Percentiles rank a stretch among this genome's conserved stretches.
phyloP scores from a whole-genome alignment of 2,329 filamentous ascomycete species.

The Colletotrichum noveboracense region DNA sequence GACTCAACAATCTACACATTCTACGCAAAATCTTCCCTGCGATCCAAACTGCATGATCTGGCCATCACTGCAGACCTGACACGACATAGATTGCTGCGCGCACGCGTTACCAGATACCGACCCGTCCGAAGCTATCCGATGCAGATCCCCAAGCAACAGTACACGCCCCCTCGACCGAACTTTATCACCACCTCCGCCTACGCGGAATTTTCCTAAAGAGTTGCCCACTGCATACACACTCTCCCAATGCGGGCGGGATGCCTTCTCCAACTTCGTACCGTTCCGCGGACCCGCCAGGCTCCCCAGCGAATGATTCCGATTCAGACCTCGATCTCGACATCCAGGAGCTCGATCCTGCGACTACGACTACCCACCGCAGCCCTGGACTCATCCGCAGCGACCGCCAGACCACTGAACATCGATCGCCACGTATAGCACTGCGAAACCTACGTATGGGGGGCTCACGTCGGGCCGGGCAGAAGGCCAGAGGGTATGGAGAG shows the following conservation, averaged over 20 bases:
- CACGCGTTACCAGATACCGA: background rate
- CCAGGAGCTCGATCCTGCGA: constrained; percentile 75
- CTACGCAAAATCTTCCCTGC: background rate
- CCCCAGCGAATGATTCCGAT: constrained; percentile 72
- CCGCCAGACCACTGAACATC: constrained; percentile 47
- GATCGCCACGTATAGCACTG: constrained; percentile 70
- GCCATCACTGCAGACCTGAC: background rate
- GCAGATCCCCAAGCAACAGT: constrained; percentile 18
- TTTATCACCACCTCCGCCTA: constrained; percentile 12
- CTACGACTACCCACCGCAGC: constrained; percentile 28
- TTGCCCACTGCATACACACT: constrained; percentile 8
- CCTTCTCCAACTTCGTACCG: constrained; percentile 58
- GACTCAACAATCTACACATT: background rate
- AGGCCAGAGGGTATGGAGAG: constrained; percentile 63
- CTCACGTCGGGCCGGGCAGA: constrained; percentile 60
- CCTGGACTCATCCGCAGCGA: constrained; percentile 53
- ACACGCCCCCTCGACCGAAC: constrained; percentile 15
- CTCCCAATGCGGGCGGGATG: constrained; percentile 51
- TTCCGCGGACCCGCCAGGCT: constrained; percentile 67
- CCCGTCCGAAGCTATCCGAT: constrained; percentile 10
- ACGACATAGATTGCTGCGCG: background rate
- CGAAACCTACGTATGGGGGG: constrained; percentile 73
- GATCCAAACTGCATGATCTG: background rate
- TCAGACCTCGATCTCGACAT: constrained; percentile 80
- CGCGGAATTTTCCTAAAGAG: constrained; percentile 2